phyloP scores from a whole-genome alignment of 495 filamentous ascomycete species.

The Podospora fimiseda region DNA sequence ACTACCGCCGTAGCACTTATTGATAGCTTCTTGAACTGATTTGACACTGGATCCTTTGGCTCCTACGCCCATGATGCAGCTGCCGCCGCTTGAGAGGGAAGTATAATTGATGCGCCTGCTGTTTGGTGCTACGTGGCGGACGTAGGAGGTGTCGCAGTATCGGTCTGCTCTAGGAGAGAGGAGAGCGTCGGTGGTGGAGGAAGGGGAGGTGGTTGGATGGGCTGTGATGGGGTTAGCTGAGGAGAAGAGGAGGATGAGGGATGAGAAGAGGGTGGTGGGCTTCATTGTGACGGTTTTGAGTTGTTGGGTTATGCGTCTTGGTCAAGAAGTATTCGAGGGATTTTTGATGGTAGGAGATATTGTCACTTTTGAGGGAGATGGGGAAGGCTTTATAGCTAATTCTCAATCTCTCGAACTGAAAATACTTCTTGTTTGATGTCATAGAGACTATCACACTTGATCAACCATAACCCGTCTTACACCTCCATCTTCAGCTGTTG shows the following conservation, averaged over 20 bases:
- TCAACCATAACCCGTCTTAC: too few relatives aligned
- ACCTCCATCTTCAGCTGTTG: too few relatives aligned
- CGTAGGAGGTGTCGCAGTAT: not conserved
- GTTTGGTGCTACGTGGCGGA: not conserved
- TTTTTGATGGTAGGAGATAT: too few relatives aligned
- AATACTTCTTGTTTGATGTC: too few relatives aligned
- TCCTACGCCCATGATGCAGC: not conserved
- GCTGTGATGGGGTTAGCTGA: not conserved
- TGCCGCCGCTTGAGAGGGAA: not conserved
- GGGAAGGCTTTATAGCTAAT: too few relatives aligned
- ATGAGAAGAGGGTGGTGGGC: not conserved
- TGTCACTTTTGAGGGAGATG: too few relatives aligned
- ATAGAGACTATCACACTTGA: too few relatives aligned
- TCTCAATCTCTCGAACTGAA: too few relatives aligned
- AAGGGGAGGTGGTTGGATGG: not conserved
- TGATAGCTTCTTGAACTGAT: not conserved
- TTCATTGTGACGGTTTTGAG: too few relatives aligned
- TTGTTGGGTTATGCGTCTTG: too few relatives aligned
- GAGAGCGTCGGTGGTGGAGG: not conserved
- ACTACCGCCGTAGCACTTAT: not conserved
- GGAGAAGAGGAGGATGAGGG: not conserved
- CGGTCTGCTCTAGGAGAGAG: not conserved
- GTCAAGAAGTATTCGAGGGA: too few relatives aligned
- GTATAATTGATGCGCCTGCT: not conserved
- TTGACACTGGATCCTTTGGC: not conserved